phyloP scores from a whole-genome alignment of 768 basidiomycete species.

The Pisolithus albus region DNA sequence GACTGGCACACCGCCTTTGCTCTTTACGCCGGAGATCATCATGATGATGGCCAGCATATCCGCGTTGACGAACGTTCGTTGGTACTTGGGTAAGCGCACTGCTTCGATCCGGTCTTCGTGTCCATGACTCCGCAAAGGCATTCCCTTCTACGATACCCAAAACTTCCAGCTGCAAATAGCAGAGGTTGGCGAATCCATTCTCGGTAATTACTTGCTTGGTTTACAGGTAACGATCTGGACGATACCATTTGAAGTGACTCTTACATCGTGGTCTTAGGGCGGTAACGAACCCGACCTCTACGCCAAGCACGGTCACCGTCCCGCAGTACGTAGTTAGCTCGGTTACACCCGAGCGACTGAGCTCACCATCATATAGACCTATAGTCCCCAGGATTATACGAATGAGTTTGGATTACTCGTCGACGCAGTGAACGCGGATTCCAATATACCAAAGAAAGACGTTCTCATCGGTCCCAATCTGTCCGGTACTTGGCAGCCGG shows the following conservation, averaged over 20 bases:
- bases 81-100: slow-evolving; percentile 47
- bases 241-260: neutral
- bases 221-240: slow-evolving; percentile 22
- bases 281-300: slow-evolving; percentile 82
- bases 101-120: neutral
- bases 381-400: slow-evolving; percentile 37
- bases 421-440: slow-evolving; percentile 34
- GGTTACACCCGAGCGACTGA: too few relatives aligned
- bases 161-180: slow-evolving; percentile 50
- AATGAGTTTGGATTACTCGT: slow-evolving; percentile 46
- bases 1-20: slow-evolving; percentile 63
- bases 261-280: slow-evolving; percentile 36
- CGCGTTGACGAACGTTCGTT: slow-evolving; percentile 49
- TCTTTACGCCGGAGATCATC: slow-evolving; percentile 60
- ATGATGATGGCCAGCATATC: slow-evolving; percentile 59
- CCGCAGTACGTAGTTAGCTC: slow-evolving; percentile 4
- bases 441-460: slow-evolving; percentile 33
- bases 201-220: slow-evolving; percentile 61
- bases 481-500: slow-evolving; percentile 48
- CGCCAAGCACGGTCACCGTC: slow-evolving; percentile 34
- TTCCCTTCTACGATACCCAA: slow-evolving; percentile 62
- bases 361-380: slow-evolving; percentile 15
- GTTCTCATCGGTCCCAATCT: slow-evolving; percentile 60
- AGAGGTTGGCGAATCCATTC: slow-evolving; percentile 49
- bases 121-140: slow-evolving; percentile 27